These are phyloP conservation scores for Xylaria acuta DNA, from an alignment of 495 filamentous ascomycete species.

Conservation along the genomic window DNA sequence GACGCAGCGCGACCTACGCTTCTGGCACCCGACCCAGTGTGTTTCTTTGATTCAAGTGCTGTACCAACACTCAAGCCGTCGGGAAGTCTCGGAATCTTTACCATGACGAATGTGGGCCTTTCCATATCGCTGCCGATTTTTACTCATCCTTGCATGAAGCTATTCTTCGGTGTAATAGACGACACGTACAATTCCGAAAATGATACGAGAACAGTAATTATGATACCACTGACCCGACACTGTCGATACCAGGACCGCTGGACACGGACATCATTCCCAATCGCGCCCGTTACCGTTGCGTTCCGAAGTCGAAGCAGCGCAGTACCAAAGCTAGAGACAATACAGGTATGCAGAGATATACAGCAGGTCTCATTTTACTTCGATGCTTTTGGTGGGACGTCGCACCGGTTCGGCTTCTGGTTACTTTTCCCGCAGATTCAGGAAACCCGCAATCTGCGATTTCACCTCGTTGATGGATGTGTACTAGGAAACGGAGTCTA, in stretches of 20 bases:
- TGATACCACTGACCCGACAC: conserved; percentile 24
- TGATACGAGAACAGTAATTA: conserved; percentile 17
- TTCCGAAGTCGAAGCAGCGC: background rate
- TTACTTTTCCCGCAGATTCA: conserved; percentile 13
- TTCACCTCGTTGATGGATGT: background rate
- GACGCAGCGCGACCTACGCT: conserved; percentile 24
- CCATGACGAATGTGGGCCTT: conserved; percentile 27
- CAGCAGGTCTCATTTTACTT: conserved; percentile 28
- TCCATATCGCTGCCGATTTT: conserved; percentile 26
- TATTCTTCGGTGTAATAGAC: conserved; percentile 25
- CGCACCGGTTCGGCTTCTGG: conserved; percentile 29
- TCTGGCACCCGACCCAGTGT: conserved; percentile 23
- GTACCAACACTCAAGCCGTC: conserved; percentile 18
- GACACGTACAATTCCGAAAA: background rate
- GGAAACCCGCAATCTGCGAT: background rate
- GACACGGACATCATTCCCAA: conserved; percentile 26
- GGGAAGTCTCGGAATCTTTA: conserved; percentile 17
- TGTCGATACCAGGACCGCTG: conserved; percentile 17
- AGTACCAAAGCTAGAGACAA: background rate
- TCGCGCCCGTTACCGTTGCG: conserved; percentile 17
- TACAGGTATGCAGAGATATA: conserved; percentile 27
- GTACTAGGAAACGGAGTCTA: conserved; percentile 21
- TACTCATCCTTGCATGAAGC: conserved; percentile 3
- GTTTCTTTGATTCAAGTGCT: conserved; percentile 24
- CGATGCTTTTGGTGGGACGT: conserved; percentile 23